Percentiles rank a stretch among this genome's conserved stretches.
Evolutionary conservation across 306 rosid genomes (phyloP).

Genomic region (Chamaecrista fasciculata): DNA sequence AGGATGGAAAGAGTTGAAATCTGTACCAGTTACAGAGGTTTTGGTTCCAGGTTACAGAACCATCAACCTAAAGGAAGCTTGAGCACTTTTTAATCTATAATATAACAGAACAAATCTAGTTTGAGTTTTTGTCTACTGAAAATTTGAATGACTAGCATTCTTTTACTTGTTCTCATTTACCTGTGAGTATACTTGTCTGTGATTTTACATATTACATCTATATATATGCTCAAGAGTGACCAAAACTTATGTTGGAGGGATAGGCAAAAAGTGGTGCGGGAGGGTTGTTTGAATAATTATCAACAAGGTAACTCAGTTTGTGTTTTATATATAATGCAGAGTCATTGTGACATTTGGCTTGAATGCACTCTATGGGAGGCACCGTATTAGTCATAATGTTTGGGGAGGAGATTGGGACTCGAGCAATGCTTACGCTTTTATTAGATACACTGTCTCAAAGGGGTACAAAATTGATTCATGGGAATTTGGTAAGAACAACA

Average conservation of each 20-base stretch:
- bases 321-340: slow-evolving; percentile 47
- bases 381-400: slow-evolving; percentile 27
- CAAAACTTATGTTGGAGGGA: not conserved
- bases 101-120: not conserved
- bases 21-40: not conserved
- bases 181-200: not conserved
- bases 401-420: slow-evolving; percentile 96
- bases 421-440: slow-evolving; percentile 58
- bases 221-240: not conserved
- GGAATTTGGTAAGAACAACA: slow-evolving; percentile 76
- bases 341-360: slow-evolving; percentile 76
- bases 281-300: slow-evolving; percentile 4
- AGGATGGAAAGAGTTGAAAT: not conserved
- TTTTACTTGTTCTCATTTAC: not conserved
- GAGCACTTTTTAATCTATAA: not conserved
- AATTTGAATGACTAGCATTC: not conserved
- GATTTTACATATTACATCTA: not conserved
- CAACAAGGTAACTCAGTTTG: not conserved
- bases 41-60: not conserved
- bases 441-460: slow-evolving; percentile 68
- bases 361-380: slow-evolving; percentile 92
- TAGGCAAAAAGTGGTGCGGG: not conserved
- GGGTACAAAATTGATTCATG: slow-evolving; percentile 80
- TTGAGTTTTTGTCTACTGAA: slow-evolving; percentile 5
- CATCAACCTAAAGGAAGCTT: not conserved